Evolutionary conservation across 2,329 filamentous ascomycete species (phyloP), one percentile per base, ranked within the genome.

Genomic region (Penicillium concentricum): DNA sequence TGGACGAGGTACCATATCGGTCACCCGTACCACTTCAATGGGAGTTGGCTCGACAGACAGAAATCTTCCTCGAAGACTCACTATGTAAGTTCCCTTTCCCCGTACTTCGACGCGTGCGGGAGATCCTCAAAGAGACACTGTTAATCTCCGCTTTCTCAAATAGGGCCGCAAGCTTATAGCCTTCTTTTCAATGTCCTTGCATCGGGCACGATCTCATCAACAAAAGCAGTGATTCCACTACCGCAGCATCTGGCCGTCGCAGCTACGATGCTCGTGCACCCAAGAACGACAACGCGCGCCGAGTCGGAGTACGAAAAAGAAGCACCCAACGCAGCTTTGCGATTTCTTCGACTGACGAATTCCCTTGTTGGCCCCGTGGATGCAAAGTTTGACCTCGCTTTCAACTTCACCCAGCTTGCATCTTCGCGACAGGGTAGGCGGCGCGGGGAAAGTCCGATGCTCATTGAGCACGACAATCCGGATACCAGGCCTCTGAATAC

Each of bases 261-360:
- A n/a, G 85, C 82, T 42, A 94, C 91, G 2, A 79, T 97, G n/a
- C 75, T 87, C n/a, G 83, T 94, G 15, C 91, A 96, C 67, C 93
- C 93, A 0, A 77, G 79, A 24, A 84, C 89, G 61, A 97, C 92
- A 1, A 94, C 87, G 3, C 86, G 90, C 48, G 83, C 88, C 4
- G 80, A 82, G 28, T 83, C 85, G 9, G 67, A 76, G 13, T 86
- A 89, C 20, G 83, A 85, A 52, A 74, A 82, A 51, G 81, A 86
- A 47, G 84, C 90, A 10, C 80, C 90, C 2, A 82, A 86, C 51
- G 79, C 85, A 37, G 86, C 92, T 2, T 76, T 93, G 30, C 79
- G 81, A 37, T 89, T 94, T 56, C 81, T 97, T 2, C 86, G 84
- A 51, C 84, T 86, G 53, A 74, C 92, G 1, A 81, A 90, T 20